Conservation (phyloP, 73 alveolate species). For the Tetrahymena borealis region DNA sequence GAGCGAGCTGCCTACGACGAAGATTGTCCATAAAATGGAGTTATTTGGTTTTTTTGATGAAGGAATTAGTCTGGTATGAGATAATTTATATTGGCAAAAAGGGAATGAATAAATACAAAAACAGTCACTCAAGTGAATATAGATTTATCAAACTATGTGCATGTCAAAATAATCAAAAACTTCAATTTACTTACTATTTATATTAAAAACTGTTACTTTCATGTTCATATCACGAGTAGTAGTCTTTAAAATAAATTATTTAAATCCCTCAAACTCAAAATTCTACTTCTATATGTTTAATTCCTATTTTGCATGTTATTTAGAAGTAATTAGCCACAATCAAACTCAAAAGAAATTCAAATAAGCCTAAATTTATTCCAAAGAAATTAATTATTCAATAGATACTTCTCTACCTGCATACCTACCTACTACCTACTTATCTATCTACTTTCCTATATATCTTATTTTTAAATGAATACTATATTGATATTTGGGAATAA, state of each 20-base stretch:
- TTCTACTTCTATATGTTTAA: neutral
- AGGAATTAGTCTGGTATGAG: constrained; percentile 8
- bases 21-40: neutral
- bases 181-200: neutral
- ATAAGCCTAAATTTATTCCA: neutral
- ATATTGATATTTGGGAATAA: no score
- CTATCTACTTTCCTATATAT: no score
- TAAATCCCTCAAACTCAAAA: neutral
- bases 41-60: neutral
- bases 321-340: neutral
- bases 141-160: constrained; percentile 13
- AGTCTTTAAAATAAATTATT: neutral
- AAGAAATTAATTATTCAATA: no score
- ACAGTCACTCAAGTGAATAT: neutral
- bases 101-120: constrained; percentile 13
- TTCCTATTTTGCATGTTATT: neutral
- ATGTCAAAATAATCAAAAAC: neutral
- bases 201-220: neutral
- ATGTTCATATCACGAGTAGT: neutral
- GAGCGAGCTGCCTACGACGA: constrained; percentile 16
- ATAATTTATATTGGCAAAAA: constrained; percentile 15
- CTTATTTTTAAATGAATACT: no score
- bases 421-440: no score
- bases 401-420: no score
- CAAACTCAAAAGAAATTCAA: neutral